phyloP scores from a whole-genome alignment of 192 early-diverging fungal genomes.

The Coemansia sp. region DNA sequence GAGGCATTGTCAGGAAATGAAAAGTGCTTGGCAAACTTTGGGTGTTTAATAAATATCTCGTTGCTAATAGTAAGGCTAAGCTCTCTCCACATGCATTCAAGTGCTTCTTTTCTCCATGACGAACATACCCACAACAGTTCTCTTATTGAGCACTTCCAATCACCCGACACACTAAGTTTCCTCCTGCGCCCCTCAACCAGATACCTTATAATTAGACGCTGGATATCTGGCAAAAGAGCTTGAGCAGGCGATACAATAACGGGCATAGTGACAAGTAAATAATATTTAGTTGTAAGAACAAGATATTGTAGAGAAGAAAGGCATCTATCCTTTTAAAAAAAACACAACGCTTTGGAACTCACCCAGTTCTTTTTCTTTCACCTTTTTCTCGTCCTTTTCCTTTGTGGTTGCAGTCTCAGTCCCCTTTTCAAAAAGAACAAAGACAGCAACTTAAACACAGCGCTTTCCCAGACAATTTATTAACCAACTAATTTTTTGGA shows the following conservation, averaged over 20 bases:
- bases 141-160: not conserved
- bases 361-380: too few species aligned
- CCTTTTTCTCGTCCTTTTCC: too few species aligned
- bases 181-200: not conserved
- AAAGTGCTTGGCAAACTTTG: not conserved
- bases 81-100: not conserved
- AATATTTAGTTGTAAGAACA: not conserved
- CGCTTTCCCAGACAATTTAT: not conserved
- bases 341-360: not conserved
- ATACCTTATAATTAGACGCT: not conserved
- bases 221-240: not conserved
- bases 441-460: not conserved
- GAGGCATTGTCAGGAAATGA: not conserved
- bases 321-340: not conserved
- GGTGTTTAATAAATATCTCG: not conserved
- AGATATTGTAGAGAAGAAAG: not conserved
- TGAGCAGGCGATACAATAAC: not conserved
- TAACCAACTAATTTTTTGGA: not conserved
- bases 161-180: not conserved
- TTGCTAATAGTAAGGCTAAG: not conserved
- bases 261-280: not conserved
- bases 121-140: not conserved
- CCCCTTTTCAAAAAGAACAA: not conserved
- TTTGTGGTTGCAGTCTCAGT: too few species aligned
- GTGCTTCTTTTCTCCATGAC: not conserved